phyloP scores from a whole-genome alignment of 2,329 filamentous ascomycete genomes.

The Aspergillus fructus region DNA sequence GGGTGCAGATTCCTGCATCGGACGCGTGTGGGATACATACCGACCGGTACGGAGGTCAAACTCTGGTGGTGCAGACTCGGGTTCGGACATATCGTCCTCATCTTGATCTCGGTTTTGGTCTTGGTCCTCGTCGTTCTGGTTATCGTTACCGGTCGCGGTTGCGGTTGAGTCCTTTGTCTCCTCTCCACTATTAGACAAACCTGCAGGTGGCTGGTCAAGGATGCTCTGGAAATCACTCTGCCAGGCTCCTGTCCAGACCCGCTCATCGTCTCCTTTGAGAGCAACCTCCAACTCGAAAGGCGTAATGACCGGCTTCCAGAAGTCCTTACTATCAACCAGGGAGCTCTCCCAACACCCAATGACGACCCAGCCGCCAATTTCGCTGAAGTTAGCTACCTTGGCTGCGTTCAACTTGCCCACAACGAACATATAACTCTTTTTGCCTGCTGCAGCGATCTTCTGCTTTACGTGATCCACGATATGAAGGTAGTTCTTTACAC shows the following conservation, averaged over 20 bases:
- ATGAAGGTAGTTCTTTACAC: slow-evolving; percentile 82
- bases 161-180: slow-evolving; percentile 25
- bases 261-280: slow-evolving; percentile 69
- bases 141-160: slow-evolving; percentile 7
- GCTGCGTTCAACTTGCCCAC: slow-evolving; percentile 95
- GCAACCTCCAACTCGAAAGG: slow-evolving; percentile 87
- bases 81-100: slow-evolving; percentile 64
- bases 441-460: slow-evolving; percentile 75
- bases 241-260: slow-evolving; percentile 87
- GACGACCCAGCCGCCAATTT: slow-evolving; percentile 94
- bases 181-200: slow-evolving; percentile 21
- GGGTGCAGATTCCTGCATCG: slow-evolving; percentile 41
- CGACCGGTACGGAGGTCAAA: slow-evolving; percentile 89
- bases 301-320: slow-evolving; percentile 88
- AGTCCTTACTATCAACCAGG: slow-evolving; percentile 82
- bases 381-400: slow-evolving; percentile 94
- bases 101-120: slow-evolving; percentile 49
- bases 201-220: slow-evolving; percentile 38
- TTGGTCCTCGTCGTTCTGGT: too few relatives aligned
- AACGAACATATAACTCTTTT: slow-evolving; percentile 95
- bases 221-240: slow-evolving; percentile 78
- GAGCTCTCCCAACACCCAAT: slow-evolving; percentile 98
- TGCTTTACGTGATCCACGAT: slow-evolving; percentile 72
- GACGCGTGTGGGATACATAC: slow-evolving; percentile 70
- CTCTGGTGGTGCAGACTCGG: slow-evolving; percentile 70